phyloP scores from a whole-genome alignment of 495 filamentous ascomycete species.

The Cairneyella variabilis region DNA sequence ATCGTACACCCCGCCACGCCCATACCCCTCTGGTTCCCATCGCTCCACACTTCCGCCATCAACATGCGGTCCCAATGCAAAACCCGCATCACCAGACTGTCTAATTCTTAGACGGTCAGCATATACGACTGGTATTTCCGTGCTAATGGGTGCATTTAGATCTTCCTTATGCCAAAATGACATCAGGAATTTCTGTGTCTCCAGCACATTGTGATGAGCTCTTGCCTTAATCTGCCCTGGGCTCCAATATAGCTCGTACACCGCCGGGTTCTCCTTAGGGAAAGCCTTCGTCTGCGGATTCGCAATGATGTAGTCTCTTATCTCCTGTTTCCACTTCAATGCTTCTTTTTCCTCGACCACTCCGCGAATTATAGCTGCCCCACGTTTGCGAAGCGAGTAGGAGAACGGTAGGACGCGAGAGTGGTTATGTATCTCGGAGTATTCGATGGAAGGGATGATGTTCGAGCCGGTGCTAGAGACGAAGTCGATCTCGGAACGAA shows the following conservation, averaged over 20 bases:
- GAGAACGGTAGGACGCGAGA: slow-evolving; percentile 1
- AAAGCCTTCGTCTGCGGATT: slow-evolving; percentile 57
- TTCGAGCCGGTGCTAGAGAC: slow-evolving; percentile 35
- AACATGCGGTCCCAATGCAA: slow-evolving; percentile 81
- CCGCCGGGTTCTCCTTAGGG: slow-evolving; percentile 55
- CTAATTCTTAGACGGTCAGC: slow-evolving; percentile 81
- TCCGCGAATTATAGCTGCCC: slow-evolving; percentile 57
- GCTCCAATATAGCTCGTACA: slow-evolving; percentile 90
- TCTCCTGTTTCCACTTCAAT: slow-evolving; percentile 49
- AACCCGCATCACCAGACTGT: slow-evolving; percentile 70
- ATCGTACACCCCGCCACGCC: slow-evolving; percentile 61
- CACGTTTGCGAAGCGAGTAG: slow-evolving; percentile 32
- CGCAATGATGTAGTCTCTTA: slow-evolving; percentile 54
- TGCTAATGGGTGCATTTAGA: slow-evolving; percentile 54
- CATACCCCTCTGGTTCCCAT: slow-evolving; percentile 81
- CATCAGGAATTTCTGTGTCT: slow-evolving; percentile 68
- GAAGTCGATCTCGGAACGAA: slow-evolving; percentile 50
- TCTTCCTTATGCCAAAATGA: slow-evolving; percentile 66
- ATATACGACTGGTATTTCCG: slow-evolving; percentile 62
- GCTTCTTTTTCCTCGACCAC: slow-evolving; percentile 59
- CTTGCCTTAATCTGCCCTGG: slow-evolving; percentile 70
- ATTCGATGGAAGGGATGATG: slow-evolving; percentile 58
- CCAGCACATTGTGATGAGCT: slow-evolving; percentile 64
- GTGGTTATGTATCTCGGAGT: not conserved
- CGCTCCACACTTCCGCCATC: slow-evolving; percentile 83